These are phyloP conservation scores for Vachellia pachyceras DNA, from an alignment of 306 rosid genomes.

Conservation along the genomic window DNA sequence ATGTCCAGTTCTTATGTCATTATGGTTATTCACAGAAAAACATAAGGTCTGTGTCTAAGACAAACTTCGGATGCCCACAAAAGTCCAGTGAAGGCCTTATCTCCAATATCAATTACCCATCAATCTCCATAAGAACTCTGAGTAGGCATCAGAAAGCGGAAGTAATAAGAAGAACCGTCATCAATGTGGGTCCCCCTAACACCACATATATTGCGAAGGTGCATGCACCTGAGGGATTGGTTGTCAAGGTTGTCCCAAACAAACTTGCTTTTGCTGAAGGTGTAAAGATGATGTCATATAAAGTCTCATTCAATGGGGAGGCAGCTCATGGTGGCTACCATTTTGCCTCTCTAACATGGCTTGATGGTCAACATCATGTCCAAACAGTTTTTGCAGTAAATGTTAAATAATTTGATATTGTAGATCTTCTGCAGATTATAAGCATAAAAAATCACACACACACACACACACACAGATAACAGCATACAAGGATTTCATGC, in stretches of 20 bases:
- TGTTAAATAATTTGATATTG: constrained; percentile 37
- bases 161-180: constrained; percentile 50
- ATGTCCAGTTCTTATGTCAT: constrained; percentile 62
- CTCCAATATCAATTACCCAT: constrained; percentile 60
- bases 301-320: constrained; percentile 53
- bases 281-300: constrained; percentile 44
- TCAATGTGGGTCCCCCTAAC: constrained; percentile 56
- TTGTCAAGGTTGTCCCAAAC: constrained; percentile 52
- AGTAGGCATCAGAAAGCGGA: constrained; percentile 38
- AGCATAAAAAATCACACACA: background rate
- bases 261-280: constrained; percentile 48
- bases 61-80: constrained; percentile 59
- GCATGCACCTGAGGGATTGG: constrained; percentile 51
- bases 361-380: constrained; percentile 53
- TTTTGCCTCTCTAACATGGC: constrained; percentile 63
- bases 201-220: constrained; percentile 60
- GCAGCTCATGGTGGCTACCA: constrained; percentile 56
- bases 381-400: constrained; percentile 54
- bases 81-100: constrained; percentile 54
- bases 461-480: background rate
- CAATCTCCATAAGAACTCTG: constrained; percentile 58
- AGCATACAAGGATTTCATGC: background rate
- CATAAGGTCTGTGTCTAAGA: constrained; percentile 52
- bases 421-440: background rate
- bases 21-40: constrained; percentile 57